A percentile compares a stretch with the other conserved stretches of the same genome.
These are phyloP conservation scores for Cryptosporidium meleagridis DNA, from an alignment of 169 alveolate species.

Conservation along the genomic window DNA sequence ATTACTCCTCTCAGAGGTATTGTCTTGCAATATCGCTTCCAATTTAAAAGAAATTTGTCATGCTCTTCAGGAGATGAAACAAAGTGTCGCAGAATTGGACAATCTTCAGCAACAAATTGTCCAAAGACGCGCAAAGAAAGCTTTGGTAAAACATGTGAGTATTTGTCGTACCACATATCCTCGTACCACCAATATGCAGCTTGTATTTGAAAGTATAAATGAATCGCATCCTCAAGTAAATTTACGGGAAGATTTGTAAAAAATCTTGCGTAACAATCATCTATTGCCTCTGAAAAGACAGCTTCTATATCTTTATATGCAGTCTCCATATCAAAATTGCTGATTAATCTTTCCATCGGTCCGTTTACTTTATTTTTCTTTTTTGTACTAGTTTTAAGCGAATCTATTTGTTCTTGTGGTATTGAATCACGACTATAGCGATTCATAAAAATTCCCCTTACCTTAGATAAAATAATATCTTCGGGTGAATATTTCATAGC, in stretches of 20 bases:
- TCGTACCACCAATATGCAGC: constrained; percentile 94
- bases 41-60: constrained; percentile 79
- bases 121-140: constrained; percentile 85
- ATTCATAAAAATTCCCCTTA: constrained; percentile 64
- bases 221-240: constrained; percentile 87
- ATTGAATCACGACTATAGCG: constrained; percentile 44
- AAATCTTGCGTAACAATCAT: constrained; percentile 90
- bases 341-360: background rate
- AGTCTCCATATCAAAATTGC: constrained; percentile 28
- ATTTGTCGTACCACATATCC: constrained; percentile 89
- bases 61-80: constrained; percentile 82
- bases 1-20: constrained; percentile 92
- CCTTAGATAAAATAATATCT: constrained; percentile 55
- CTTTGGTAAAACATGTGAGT: constrained; percentile 82
- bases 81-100: constrained; percentile 80
- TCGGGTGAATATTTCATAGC: constrained; percentile 69
- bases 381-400: background rate
- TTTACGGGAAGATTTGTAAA: constrained; percentile 89
- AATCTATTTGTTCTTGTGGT: background rate
- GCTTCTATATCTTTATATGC: constrained; percentile 71
- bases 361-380: background rate
- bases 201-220: constrained; percentile 88
- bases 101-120: constrained; percentile 85
- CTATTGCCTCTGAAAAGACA: constrained; percentile 63
- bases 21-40: constrained; percentile 85